Evolutionary conservation across 768 basidiomycete genomes (phyloP).

Genomic region (Solioccasus polychromus): DNA sequence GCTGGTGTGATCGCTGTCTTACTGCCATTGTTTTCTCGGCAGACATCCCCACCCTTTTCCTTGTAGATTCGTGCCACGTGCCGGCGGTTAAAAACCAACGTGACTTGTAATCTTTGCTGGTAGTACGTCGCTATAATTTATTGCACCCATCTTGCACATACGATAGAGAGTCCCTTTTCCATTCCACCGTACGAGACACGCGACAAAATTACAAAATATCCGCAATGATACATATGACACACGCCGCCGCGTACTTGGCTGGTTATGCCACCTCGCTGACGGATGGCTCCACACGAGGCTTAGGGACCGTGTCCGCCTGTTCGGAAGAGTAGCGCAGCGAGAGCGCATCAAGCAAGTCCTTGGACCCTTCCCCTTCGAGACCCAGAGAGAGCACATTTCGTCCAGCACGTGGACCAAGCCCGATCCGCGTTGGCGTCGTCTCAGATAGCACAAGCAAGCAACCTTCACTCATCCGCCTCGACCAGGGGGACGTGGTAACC

Average conservation of each 20-base stretch:
- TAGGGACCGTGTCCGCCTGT: background rate
- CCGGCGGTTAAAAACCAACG: too few relatives aligned
- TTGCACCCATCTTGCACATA: too few relatives aligned
- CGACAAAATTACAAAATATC: too few relatives aligned
- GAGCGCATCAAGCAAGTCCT: slow-evolving; percentile 21
- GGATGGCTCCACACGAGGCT: background rate
- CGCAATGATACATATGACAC: background rate
- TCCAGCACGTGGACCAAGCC: background rate
- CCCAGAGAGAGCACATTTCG: slow-evolving; percentile 8
- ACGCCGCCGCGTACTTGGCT: too few relatives aligned
- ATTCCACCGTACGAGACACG: too few relatives aligned
- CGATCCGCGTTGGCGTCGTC: slow-evolving; percentile 18
- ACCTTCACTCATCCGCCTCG: slow-evolving; percentile 19
- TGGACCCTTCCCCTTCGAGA: slow-evolving; percentile 4
- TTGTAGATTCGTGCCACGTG: slow-evolving; percentile 26
- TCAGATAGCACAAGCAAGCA: slow-evolving; percentile 14
- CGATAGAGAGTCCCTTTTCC: too few relatives aligned
- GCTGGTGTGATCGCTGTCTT: background rate
- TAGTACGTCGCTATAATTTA: too few relatives aligned
- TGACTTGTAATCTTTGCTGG: too few relatives aligned
- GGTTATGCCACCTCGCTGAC: background rate
- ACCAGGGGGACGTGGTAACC: background rate
- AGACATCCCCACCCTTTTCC: slow-evolving; percentile 27
- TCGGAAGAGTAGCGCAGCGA: slow-evolving; percentile 10
- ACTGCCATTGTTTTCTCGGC: background rate